Evolutionary conservation across 2,329 filamentous ascomycete genomes (phyloP).

Genomic region (Paraphaeosphaeria minitans): DNA sequence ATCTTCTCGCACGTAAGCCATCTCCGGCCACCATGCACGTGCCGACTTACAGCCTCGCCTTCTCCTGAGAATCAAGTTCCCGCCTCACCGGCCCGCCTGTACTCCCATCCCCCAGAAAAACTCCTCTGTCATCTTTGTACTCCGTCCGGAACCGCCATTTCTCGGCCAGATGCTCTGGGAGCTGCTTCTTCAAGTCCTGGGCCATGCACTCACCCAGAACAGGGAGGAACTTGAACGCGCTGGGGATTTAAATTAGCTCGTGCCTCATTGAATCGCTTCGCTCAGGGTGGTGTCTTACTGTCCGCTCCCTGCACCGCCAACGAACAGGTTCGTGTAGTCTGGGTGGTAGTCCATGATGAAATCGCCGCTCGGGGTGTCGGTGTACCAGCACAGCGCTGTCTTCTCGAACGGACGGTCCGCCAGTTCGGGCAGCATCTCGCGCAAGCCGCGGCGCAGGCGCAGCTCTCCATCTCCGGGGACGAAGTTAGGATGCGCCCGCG

Average conservation of each 20-base stretch:
- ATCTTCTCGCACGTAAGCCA: too few species aligned
- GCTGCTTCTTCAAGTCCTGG: not conserved
- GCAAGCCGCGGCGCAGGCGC: not conserved
- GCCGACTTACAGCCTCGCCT: too few species aligned
- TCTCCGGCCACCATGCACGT: too few species aligned
- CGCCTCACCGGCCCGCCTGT: not conserved
- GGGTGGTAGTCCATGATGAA: constrained; percentile 76
- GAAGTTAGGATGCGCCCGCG: not conserved
- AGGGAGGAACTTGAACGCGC: not conserved
- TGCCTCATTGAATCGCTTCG: not conserved
- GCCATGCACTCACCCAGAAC: not conserved
- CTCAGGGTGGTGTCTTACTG: constrained; percentile 52
- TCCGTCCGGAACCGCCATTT: not conserved
- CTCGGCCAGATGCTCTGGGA: not conserved
- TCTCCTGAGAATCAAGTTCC: not conserved
- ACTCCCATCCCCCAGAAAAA: not conserved
- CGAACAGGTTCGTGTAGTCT: constrained; percentile 61
- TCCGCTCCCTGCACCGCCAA: constrained; percentile 67
- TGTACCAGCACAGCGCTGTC: constrained; percentile 71
- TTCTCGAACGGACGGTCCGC: not conserved
- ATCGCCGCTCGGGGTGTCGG: constrained; percentile 72
- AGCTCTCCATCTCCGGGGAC: not conserved
- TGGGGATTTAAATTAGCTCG: not conserved
- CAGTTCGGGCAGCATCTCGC: not conserved
- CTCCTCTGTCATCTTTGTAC: not conserved